Conservation (phyloP, 495 filamentous ascomycete species). For the Neurospora terricola region DNA sequence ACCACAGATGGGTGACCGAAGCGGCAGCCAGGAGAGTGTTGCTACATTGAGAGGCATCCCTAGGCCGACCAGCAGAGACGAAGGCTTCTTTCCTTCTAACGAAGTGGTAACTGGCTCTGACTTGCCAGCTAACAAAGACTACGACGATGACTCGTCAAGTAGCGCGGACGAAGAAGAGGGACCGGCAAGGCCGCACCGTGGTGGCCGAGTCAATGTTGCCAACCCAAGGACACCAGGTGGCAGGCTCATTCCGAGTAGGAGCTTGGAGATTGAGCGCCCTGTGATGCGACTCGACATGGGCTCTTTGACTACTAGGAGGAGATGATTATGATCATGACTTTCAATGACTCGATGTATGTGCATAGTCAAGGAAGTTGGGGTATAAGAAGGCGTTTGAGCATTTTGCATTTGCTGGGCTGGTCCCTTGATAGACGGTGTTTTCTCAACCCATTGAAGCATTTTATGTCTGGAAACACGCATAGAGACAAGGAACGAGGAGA, state of each 20-base stretch:
- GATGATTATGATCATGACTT: background rate
- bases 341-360: background rate
- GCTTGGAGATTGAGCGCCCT: conserved; percentile 37
- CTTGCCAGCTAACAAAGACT: background rate
- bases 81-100: background rate
- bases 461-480: background rate
- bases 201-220: conserved; percentile 42
- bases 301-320: background rate
- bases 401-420: background rate
- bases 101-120: background rate
- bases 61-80: background rate
- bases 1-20: background rate
- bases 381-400: background rate
- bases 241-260: conserved; percentile 34
- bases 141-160: conserved; percentile 27
- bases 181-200: conserved; percentile 30
- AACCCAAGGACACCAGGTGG: conserved; percentile 47
- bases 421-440: background rate
- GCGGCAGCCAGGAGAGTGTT: background rate
- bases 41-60: background rate
- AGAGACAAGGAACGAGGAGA: background rate
- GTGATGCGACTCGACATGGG: conserved; percentile 26
- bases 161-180: conserved; percentile 26
- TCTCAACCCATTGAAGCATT: background rate
- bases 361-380: background rate